Conservation (phyloP, 345 rosid species). For the rapeseed (Brassica napus) region Da-Ae NC_063448.1:6400001-6400500, state of each 20-base stretch:
- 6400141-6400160: constrained; percentile 1
- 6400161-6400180: constrained; percentile 20
- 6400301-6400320: background rate
- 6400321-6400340: background rate
- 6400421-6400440: constrained; percentile 22
- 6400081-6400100: background rate
- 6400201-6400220: background rate
- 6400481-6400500: constrained; percentile 27
- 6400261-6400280: background rate
- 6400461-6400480: constrained; percentile 7
- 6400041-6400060: constrained; percentile 2
- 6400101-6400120: constrained; percentile 7
- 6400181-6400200: constrained; percentile 3
- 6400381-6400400: background rate
- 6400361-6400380: background rate
- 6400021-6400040: background rate
- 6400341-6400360: constrained; percentile 1
- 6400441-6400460: background rate
- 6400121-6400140: constrained; percentile 3
- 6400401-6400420: constrained; percentile 7
- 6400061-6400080: constrained; percentile 7
- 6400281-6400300: background rate
- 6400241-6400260: constrained; percentile 26
- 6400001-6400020: constrained; percentile 4
- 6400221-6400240: constrained; percentile 9